Evolutionary conservation across 371 early-diverging fungal species (phyloP), one percentile per base, ranked within the genome.

Genomic region (Mucor lusitanicus): DNA sequence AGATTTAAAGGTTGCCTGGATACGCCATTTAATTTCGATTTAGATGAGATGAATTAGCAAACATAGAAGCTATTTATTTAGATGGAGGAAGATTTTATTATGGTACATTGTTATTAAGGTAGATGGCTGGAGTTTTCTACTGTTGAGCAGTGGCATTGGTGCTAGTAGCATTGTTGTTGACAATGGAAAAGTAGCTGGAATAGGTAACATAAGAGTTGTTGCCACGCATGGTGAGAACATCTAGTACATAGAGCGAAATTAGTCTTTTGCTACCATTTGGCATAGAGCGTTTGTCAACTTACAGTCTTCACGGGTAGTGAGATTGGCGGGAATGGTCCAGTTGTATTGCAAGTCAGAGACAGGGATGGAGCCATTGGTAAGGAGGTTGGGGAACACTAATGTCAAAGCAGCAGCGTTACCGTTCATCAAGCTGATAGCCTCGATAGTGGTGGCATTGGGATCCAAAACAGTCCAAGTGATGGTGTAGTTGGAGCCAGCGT

Each of bases 321-420:
- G 55, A 23, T 59, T 48, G 40, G 60, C 15, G 17, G 71, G 71
- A 19, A 71, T 54, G 35, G 50, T 42, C 71, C 71, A 71, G 42
- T 48, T 59, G 27, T 71, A 71, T 9, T 11, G 13, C 35, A 59
- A 61, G 17, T 40, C 48, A 17, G 21, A 39, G 37, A 58, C 67
- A 19, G 46, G 46, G 42, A 71, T 60, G 17, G 67, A 48, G 15
- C 30, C 63, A 25, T 63, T 70, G 8, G 42, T 61, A n/a, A 71
- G 61, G 15, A 71, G 59, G 39, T 71, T 67, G 1, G 59, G 17
- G 33, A 64, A 27, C 13, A 67, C 60, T 4, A 40, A 21, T 13
- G 28, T 50, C 21, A 71, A 58, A 19, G 23, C 28, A 35, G 48
- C 17, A 56, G 71, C 40, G 21, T 48, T 33, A n/a, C 71, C 71